A percentile compares a stretch with the other conserved stretches of the same genome.
phyloP scores from a whole-genome alignment of 1,284 basidiomycete genomes.

The Tilletia caries region DNA sequence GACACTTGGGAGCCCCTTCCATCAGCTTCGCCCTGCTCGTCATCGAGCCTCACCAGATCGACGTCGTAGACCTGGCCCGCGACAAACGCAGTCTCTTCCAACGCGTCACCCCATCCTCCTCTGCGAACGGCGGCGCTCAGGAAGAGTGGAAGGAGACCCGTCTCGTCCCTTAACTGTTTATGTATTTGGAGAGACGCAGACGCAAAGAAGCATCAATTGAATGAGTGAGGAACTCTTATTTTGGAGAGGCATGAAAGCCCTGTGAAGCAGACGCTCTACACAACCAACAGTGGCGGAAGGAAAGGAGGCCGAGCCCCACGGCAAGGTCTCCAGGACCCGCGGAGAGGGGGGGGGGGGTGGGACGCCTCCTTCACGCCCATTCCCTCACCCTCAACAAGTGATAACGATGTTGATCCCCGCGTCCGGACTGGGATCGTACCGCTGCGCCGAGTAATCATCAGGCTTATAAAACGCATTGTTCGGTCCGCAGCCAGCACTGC shows the following conservation, averaged over 20 bases:
- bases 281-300: too few relatives aligned
- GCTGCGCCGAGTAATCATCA: constrained; percentile 20
- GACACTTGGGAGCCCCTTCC: neutral
- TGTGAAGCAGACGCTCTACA: too few relatives aligned
- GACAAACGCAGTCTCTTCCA: constrained; percentile 46
- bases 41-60: constrained; percentile 50
- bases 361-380: too few relatives aligned
- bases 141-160: constrained; percentile 41
- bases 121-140: constrained; percentile 20
- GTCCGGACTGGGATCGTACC: constrained; percentile 14
- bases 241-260: too few relatives aligned
- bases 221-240: too few relatives aligned
- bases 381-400: neutral
- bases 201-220: too few relatives aligned
- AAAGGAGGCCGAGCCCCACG: too few relatives aligned
- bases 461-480: constrained; percentile 21
- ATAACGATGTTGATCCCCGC: neutral
- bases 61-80: constrained; percentile 47
- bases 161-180: constrained; percentile 51
- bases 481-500: constrained; percentile 19
- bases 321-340: too few relatives aligned
- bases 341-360: too few relatives aligned
- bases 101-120: constrained; percentile 15
- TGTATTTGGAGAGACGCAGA: too few relatives aligned
- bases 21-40: constrained; percentile 48